Conservation (phyloP, 148 eudicot species). For the Polygonum maritimum region DNA sequence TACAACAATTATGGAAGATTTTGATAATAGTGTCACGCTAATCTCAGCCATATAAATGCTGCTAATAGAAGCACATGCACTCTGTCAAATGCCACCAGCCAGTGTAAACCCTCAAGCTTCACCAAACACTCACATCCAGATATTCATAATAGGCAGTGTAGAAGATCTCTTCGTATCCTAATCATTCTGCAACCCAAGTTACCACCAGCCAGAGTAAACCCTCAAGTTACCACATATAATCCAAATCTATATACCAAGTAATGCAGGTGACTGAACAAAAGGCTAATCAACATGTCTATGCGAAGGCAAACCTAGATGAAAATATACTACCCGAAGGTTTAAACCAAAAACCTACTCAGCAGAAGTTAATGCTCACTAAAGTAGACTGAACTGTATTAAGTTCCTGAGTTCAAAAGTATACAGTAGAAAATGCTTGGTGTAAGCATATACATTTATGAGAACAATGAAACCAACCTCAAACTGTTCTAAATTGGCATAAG, state of each 20-base stretch:
- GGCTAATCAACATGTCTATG: neutral
- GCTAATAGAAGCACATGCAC: neutral
- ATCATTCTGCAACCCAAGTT: neutral
- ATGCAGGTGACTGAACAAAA: neutral
- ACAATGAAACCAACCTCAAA: constrained; percentile 53
- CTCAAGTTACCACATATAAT: neutral
- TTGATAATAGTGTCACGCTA: neutral
- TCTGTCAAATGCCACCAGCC: neutral
- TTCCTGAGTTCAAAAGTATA: neutral
- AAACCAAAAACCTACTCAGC: neutral
- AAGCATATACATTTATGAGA: neutral
- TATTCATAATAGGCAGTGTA: neutral
- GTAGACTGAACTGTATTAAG: neutral
- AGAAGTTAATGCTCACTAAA: neutral
- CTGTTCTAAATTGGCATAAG: constrained; percentile 49
- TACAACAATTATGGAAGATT: neutral
- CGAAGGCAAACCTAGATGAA: neutral
- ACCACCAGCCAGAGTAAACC: neutral
- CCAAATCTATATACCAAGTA: neutral
- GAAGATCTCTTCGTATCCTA: neutral
- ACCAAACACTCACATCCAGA: neutral
- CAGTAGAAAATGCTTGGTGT: neutral
- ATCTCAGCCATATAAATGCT: neutral
- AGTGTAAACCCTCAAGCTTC: neutral
- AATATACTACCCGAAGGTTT: neutral